Base-by-base conservation (phyloP, 192 early-diverging fungal species). In the Backusella tuberculispora region DNA sequence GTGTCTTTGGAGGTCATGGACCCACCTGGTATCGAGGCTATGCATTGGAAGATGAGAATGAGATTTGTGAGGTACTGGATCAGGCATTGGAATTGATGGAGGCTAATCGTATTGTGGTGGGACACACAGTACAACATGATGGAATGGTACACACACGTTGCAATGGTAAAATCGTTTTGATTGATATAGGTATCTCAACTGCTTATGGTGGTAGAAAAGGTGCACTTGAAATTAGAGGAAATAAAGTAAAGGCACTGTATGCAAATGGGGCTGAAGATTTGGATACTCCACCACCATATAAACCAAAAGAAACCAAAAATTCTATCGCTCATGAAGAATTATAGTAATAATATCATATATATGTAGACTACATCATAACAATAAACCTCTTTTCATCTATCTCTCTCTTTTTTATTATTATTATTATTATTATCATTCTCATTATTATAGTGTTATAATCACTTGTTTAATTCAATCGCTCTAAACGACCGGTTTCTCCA, bases 181-280 rank as follows among this genome's bases (percentile, higher is more conserved):
- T 94, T 73, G 93, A 94, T 72, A 90, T 92, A 26, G 93, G 93
- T 19, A 91, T 93, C 45, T 90, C 89, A 44, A 69, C 66, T 12
- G 85, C 80, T 34, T 94, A 93, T 80, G 93, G 90, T n/a, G 79
- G 87, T 6, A 79, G 92, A 75, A 82, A 81, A 37, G 93, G 92
- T 15, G 91, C 90, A 1, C 73, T 94, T 21, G 90, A 94, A 77
- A 94, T 94, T 40, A 69, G 87, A 6, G 90, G 88, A 40, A 83
- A 92, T 45, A 72, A 68, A 6, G 83, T 91, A 1, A 81, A 74
- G 45, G 89, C 83, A 7, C 73, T 93, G 5, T 91, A 86, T 66
- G 26, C 71, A 29, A n/a, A 70, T 38, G 34, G 60, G 3, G 24
- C 17, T 10, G 76, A 70, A 19, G 41, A 41, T 24, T 43, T 77